These are phyloP conservation scores for Phytopythium boreale DNA, from an alignment of 352 stramenopile species.

Conservation along the genomic window DNA sequence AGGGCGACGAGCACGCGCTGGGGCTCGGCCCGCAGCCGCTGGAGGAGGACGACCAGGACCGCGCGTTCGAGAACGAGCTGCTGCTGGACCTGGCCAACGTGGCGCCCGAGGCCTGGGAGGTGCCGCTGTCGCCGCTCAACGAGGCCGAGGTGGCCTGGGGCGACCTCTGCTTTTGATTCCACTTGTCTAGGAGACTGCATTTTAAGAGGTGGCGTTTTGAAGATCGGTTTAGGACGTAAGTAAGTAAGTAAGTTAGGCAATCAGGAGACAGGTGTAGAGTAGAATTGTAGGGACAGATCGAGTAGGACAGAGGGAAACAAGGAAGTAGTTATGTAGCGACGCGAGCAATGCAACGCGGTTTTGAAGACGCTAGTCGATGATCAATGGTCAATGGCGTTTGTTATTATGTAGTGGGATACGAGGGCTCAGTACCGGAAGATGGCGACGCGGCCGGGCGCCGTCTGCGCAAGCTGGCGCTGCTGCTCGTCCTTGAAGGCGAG, in stretches of 20 bases:
- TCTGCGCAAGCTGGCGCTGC: conserved; percentile 63
- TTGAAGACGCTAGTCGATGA: neutral
- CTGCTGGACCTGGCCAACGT: conserved; percentile 72
- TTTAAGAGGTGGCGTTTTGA: too few species aligned
- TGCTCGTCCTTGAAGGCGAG: conserved; percentile 93
- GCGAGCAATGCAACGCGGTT: neutral
- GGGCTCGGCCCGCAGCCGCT: conserved; percentile 16
- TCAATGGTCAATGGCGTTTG: too few species aligned
- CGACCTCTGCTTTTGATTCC: conserved; percentile 76
- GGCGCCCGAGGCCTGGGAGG: conserved; percentile 72
- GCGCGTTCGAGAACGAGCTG: conserved; percentile 64
- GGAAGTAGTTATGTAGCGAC: too few species aligned
- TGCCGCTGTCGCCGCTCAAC: conserved; percentile 78
- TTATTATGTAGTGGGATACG: too few species aligned
- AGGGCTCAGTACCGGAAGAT: conserved; percentile 70
- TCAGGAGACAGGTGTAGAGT: neutral
- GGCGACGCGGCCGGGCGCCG: conserved; percentile 55
- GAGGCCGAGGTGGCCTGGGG: conserved; percentile 83
- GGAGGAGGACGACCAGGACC: conserved; percentile 24
- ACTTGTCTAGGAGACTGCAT: too few species aligned
- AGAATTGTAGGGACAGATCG: neutral
- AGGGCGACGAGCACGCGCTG: conserved; percentile 19
- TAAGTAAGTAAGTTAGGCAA: too few species aligned
- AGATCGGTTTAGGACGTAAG: too few species aligned
- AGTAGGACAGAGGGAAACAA: too few species aligned